Conservation (phyloP, 75 land plant species). For the Sequoiadendron giganteum region DNA sequence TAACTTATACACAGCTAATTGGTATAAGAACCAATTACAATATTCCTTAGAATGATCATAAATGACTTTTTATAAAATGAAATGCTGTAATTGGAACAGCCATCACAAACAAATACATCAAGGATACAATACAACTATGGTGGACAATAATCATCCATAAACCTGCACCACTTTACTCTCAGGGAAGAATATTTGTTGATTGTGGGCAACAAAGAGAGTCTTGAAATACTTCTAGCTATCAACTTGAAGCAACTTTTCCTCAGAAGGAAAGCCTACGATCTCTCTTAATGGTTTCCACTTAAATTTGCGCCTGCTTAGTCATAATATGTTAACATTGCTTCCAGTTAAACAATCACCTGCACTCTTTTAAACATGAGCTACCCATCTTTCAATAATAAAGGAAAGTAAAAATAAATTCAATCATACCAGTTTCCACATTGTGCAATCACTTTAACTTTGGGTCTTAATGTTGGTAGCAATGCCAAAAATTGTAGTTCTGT, state of each 20-base stretch:
- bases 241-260: neutral
- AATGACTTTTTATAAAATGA: neutral
- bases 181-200: neutral
- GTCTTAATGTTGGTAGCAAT: slow-evolving; percentile 71
- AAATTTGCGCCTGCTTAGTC: slow-evolving; percentile 62
- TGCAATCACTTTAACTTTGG: slow-evolving; percentile 82
- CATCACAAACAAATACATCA: neutral
- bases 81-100: neutral
- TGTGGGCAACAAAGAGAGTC: neutral
- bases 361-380: neutral
- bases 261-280: slow-evolving; percentile 56
- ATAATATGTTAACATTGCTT: neutral
- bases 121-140: neutral
- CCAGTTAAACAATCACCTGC: neutral
- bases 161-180: neutral
- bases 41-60: neutral
- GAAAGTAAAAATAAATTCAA: neutral
- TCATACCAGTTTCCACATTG: slow-evolving; percentile 87
- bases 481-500: slow-evolving; percentile 85
- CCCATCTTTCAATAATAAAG: neutral
- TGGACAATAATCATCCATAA: neutral
- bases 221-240: neutral
- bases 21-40: neutral
- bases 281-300: slow-evolving; percentile 86
- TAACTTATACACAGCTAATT: neutral